Base-by-base conservation (phyloP, 2,329 filamentous ascomycete genomes). In the Xylaria sp. region DNA sequence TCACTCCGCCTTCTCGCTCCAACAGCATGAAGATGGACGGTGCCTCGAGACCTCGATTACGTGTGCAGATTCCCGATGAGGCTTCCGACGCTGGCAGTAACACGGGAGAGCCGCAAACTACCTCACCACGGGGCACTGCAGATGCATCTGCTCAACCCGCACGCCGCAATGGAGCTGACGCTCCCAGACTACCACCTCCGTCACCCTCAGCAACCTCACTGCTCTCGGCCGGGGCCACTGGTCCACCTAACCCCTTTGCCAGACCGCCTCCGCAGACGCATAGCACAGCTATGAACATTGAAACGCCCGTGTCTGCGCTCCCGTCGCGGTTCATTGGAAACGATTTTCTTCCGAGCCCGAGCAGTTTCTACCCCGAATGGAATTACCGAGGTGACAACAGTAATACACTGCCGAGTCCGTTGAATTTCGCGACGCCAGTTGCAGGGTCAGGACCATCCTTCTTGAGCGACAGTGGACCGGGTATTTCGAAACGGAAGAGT, bases 211-310 rank as follows among this genome's bases (percentile, higher is more conserved):
- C 91, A 2, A 89, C 89, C 19, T 86, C 91, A 2, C 80, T 97
- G 5, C 79, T 97, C 58, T 96, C 92, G 52, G 94, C 94, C 0
- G 94, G 94, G 47, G 93, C 94, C 7, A 89, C 88, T 44, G 94
- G 94, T 0, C 94, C 94, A 11, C 92, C 92, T 1, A 99, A 99
- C 72, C 94, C 94, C 0, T 99, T 97, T 73, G 94, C 94, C 6
- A 83, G 93, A 48, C 94, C 93, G 0, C 83, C 87, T 30, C 91
- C 90, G 3, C 90, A 92, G 34, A 80, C 85, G 59, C 84, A 82
- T 67, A 78, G 70, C 61, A 77, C 72, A 54, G 77, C 77, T 58
- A 87, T 84, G 74, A 76, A 76, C 63, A 83, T 85, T 51, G 87
- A 94, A 70, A 94, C 94, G 0, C 94, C 94, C 0, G 92, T 95